Base-by-base conservation (phyloP, 345 rosid genomes). In the Brassica cretica region DNA sequence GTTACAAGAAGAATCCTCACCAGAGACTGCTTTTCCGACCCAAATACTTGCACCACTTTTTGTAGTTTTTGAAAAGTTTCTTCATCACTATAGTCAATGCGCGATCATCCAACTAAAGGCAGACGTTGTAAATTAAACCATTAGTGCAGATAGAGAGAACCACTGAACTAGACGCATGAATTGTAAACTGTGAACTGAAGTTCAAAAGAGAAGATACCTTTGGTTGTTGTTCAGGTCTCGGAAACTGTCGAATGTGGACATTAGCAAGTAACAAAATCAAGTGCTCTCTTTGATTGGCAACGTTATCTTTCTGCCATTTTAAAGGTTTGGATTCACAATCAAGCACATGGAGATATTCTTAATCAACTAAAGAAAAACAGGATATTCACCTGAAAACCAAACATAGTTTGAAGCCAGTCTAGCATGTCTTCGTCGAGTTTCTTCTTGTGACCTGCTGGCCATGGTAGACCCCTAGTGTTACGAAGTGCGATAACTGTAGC, bases 21-120 rank as follows among this genome's bases (percentile, higher is more conserved):
- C 89, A 84, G 75, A 89, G 87, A 69, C 93, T 89, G 74, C 87
- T 86, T 86, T 89, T 87, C 66, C 88, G 88, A 33, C 90, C 90
- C 72, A 89, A 73, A 64, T 85, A 87, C 55, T 86, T 89, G 90
- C 93, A 89, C 93, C 93, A 89, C 19, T 75, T 84, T 71, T 87
- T 89, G 80, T 89, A 89, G 84, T 87, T 89, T 55, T 81, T 87
- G 79, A 89, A 89, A 55, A 89, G 82, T 79, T 81, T 86, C 81
- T 86, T 84, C 93, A 89, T 89, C 55, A 85, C 88, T 73, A 83
- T 84, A 4, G 87, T 85, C 68, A 89, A 51, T 18, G 93, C 85
- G 2, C 61, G 81, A 15, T 89, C 93, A 74, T 89, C 93, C 85
- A 89, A 74, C 90, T 87, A 71, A 41, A 56, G 27, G 2, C 27